Base-by-base conservation (phyloP, 306 rosid species). In the Quercus alba region DNA sequence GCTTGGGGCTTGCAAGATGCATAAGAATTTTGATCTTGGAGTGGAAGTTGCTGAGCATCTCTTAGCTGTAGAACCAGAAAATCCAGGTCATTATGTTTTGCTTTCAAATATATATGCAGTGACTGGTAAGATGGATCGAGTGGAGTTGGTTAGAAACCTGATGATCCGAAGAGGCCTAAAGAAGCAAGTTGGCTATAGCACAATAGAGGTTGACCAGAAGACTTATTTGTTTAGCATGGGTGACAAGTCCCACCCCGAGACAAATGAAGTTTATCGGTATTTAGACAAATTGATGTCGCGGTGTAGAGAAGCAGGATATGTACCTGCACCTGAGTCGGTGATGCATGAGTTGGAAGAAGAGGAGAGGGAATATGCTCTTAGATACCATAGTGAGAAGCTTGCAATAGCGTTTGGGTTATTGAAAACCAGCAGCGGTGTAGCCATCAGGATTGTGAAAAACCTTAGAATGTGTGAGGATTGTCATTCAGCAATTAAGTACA, bases 1-100 rank as follows among this genome's bases (percentile, higher is more conserved):
- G 95, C 98, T 94, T 49, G 98, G 97, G 38, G 97, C 93, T 55
- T 94, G 97, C 84, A 94, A 89, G 85, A 90, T 91, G 98, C 95
- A 94, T 81, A 94, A 87, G 86, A 86, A 90, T 78, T 85, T 89
- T 33, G 85, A 91, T 64, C 87, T 91, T 18, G 99, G 97, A 38
- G 92, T 89, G 31, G 85, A 84, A 83, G 93, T 86, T 55, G 97
- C 99, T 1, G 91, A 91, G 82, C 79, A 87, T 84, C 90, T 95
- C 78, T 85, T 93, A 70, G 85, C 88, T 38, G 79, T 77, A 11
- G 94, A 94, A 76, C 99, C 97, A 26, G 92, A 91, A 80, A 94
- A 94, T 85, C 97, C 99, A 2, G 89, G 95, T 13, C 93, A 94
- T 84, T 93, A 94, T 79, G 97, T 94, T 14, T 78, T 88, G 90